Evolutionary conservation across 768 basidiomycete species (phyloP).

Genomic region (Phanerochaete carnosa): DNA sequence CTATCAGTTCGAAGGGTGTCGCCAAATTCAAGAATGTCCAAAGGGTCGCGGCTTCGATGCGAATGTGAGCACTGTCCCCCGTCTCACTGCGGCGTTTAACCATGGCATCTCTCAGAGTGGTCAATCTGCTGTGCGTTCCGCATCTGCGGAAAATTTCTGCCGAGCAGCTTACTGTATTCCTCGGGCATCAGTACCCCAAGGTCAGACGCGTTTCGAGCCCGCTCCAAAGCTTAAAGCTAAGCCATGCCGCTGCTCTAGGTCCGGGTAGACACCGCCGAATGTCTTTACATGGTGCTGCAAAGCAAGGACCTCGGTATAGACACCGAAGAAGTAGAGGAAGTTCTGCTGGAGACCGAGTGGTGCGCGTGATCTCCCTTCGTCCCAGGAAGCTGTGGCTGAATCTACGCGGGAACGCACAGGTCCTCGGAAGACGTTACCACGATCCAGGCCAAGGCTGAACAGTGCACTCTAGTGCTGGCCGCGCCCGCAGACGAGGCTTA

Average conservation of each 20-base stretch:
- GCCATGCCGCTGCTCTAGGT: conserved; percentile 42
- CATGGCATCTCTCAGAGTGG: conserved; percentile 42
- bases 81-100: neutral
- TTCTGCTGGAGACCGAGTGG: conserved; percentile 84
- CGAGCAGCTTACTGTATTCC: conserved; percentile 51
- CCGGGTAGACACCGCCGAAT: conserved; percentile 77
- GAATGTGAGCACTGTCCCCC: conserved; percentile 52
- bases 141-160: conserved; percentile 43
- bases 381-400: neutral
- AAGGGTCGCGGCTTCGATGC: conserved; percentile 78
- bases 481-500: neutral
- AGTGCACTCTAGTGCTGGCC: neutral
- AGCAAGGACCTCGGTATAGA: conserved; percentile 63
- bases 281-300: conserved; percentile 75
- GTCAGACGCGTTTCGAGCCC: too few relatives aligned
- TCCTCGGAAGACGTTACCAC: neutral
- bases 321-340: conserved; percentile 61
- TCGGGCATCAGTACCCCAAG: conserved; percentile 78
- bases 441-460: neutral
- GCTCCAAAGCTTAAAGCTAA: neutral
- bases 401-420: neutral
- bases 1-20: conserved; percentile 59
- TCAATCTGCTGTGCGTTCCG: conserved; percentile 57
- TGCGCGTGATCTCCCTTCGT: conserved; percentile 29
- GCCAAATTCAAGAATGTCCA: conserved; percentile 77